Conservation (phyloP, 106 monocot species). For the Dendrobium officinale region DNA sequence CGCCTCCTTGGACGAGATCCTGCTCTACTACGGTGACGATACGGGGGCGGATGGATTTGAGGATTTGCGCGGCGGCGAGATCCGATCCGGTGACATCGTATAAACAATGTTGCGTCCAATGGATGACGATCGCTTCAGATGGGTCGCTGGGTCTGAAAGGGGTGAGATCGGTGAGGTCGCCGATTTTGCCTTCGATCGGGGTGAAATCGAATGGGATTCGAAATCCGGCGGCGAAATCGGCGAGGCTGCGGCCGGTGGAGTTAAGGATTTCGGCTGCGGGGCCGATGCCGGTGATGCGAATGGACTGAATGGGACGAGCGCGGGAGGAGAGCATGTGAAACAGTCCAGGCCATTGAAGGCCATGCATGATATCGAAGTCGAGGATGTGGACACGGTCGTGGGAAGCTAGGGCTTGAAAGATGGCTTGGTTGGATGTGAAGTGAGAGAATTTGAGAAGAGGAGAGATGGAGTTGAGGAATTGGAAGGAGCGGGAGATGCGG, state of each 20-base stretch:
- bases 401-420: conserved; percentile 20
- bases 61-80: conserved; percentile 18
- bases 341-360: conserved; percentile 55
- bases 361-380: conserved; percentile 64
- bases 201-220: conserved; percentile 52
- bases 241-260: conserved; percentile 39
- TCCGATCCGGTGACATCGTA: conserved; percentile 58
- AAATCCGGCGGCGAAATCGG: conserved; percentile 55
- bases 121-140: conserved; percentile 37
- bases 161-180: conserved; percentile 21
- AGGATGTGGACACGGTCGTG: conserved; percentile 47
- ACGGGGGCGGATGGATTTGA: conserved; percentile 24
- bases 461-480: conserved; percentile 16
- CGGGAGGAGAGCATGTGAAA: conserved; percentile 60
- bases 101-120: conserved; percentile 60
- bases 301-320: conserved; percentile 18
- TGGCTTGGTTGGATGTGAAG: conserved; percentile 34
- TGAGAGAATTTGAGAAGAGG: conserved; percentile 30
- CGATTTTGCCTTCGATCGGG: conserved; percentile 44
- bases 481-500: conserved; percentile 27
- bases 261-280: conserved; percentile 39
- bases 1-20: conserved; percentile 41
- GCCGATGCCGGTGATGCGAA: conserved; percentile 52
- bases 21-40: conserved; percentile 53
- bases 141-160: conserved; percentile 12